Evolutionary conservation across 2,329 filamentous ascomycete species (phyloP).

Genomic region (Arachnomyces sp.): DNA sequence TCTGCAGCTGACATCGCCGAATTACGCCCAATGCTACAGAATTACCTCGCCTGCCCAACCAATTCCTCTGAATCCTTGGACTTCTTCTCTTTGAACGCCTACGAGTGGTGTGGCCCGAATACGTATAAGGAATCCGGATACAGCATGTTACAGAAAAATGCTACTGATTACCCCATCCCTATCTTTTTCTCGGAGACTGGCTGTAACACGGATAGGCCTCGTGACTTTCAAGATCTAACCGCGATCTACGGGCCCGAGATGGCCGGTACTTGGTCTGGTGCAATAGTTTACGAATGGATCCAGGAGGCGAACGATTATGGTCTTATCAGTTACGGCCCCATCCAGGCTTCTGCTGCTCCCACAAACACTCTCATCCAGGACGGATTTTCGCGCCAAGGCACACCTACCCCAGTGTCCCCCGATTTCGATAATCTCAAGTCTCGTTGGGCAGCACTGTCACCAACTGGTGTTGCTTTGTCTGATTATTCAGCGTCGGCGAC

Average conservation of each 20-base stretch:
- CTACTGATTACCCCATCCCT: constrained; percentile 65
- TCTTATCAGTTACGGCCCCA: constrained; percentile 63
- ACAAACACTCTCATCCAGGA: constrained; percentile 51
- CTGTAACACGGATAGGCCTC: constrained; percentile 52
- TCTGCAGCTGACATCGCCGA: constrained; percentile 76
- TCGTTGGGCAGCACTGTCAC: constrained; percentile 65
- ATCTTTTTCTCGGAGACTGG: constrained; percentile 88
- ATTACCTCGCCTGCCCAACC: constrained; percentile 70
- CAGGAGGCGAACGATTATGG: constrained; percentile 77
- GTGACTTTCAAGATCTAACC: constrained; percentile 53
- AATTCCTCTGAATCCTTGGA: constrained; percentile 62
- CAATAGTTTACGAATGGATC: constrained; percentile 87
- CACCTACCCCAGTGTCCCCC: constrained; percentile 61
- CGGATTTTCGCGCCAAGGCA: constrained; percentile 63
- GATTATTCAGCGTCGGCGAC: constrained; percentile 58
- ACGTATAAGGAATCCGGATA: constrained; percentile 61
- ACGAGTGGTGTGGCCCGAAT: constrained; percentile 62
- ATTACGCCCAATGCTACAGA: constrained; percentile 55
- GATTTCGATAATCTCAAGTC: constrained; percentile 71
- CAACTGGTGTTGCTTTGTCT: constrained; percentile 57
- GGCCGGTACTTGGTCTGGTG: constrained; percentile 61
- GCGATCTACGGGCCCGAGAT: constrained; percentile 70
- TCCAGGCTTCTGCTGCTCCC: constrained; percentile 45
- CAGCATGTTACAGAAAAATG: constrained; percentile 55
- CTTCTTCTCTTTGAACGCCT: constrained; percentile 80